Evolutionary conservation across 169 alveolate genomes (phyloP).

Genomic region (Plasmodium inui): DNA sequence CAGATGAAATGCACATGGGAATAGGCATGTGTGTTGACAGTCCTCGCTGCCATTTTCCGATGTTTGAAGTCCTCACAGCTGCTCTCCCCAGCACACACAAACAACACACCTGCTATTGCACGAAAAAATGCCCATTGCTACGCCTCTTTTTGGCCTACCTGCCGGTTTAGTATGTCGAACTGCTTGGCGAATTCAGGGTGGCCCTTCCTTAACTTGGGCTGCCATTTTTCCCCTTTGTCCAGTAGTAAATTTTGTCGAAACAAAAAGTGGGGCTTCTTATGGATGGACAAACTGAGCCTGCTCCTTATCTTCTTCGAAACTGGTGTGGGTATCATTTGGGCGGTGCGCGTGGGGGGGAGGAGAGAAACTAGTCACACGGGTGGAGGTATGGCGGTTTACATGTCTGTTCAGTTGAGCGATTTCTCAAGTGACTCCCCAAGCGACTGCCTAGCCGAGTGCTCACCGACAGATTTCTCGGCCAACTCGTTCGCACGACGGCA

Average conservation of each 20-base stretch:
- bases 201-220: slow-evolving; percentile 55
- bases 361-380: not conserved
- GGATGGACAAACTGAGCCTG: slow-evolving; percentile 53
- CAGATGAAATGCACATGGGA: not conserved
- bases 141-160: slow-evolving; percentile 25
- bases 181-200: slow-evolving; percentile 66
- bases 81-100: not conserved
- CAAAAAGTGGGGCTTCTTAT: slow-evolving; percentile 61
- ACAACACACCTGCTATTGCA: not conserved
- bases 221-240: slow-evolving; percentile 55
- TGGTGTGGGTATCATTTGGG: slow-evolving; percentile 61
- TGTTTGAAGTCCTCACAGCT: not conserved
- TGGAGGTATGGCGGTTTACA: not conserved
- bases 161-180: slow-evolving; percentile 59
- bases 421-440: not conserved
- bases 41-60: too few species aligned
- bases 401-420: not conserved
- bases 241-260: slow-evolving; percentile 48
- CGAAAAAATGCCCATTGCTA: not conserved
- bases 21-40: not conserved
- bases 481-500: not conserved
- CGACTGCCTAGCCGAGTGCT: not conserved
- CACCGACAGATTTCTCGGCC: not conserved
- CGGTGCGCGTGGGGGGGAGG: not conserved
- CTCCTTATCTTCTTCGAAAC: slow-evolving; percentile 69